Conservation (phyloP, 2,329 filamentous ascomycete species). For the Cercospora sesami region DNA sequence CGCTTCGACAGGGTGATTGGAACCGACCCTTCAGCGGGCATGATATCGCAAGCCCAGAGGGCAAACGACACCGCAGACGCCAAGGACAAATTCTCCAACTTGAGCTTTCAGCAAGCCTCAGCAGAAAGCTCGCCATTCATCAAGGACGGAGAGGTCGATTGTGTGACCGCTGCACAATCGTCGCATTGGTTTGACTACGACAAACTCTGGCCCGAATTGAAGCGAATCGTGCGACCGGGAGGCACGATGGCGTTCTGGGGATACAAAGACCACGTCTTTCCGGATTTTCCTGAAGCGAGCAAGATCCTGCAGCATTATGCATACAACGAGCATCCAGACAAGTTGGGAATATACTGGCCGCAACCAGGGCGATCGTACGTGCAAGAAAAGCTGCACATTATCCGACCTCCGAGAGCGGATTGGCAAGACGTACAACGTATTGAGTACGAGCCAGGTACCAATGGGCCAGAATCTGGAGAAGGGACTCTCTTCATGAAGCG, state of each 20-base stretch:
- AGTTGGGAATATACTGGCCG: conserved; percentile 62
- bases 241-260: conserved; percentile 66
- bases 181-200: conserved; percentile 67
- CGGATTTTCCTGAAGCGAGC: conserved; percentile 55
- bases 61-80: conserved; percentile 18
- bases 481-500: conserved; percentile 55
- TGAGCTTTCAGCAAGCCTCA: conserved; percentile 52
- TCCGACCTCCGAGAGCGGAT: conserved; percentile 53
- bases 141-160: conserved; percentile 53
- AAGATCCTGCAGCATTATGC: conserved; percentile 57
- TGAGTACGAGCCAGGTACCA: conserved; percentile 57
- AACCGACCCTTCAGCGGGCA: conserved; percentile 59
- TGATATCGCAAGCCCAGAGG: conserved; percentile 47
- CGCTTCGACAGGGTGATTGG: conserved; percentile 55
- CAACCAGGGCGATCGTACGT: conserved; percentile 60
- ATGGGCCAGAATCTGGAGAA: conserved; percentile 43
- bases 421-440: conserved; percentile 57
- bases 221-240: conserved; percentile 54
- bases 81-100: conserved; percentile 39
- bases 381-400: conserved; percentile 52
- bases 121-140: conserved; percentile 57
- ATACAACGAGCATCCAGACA: conserved; percentile 52
- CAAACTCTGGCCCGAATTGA: conserved; percentile 57
- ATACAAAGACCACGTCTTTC: conserved; percentile 64
- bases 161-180: conserved; percentile 55